Base-by-base conservation (phyloP, 2,329 filamentous ascomycete genomes). In the Shiraia sp. region DNA sequence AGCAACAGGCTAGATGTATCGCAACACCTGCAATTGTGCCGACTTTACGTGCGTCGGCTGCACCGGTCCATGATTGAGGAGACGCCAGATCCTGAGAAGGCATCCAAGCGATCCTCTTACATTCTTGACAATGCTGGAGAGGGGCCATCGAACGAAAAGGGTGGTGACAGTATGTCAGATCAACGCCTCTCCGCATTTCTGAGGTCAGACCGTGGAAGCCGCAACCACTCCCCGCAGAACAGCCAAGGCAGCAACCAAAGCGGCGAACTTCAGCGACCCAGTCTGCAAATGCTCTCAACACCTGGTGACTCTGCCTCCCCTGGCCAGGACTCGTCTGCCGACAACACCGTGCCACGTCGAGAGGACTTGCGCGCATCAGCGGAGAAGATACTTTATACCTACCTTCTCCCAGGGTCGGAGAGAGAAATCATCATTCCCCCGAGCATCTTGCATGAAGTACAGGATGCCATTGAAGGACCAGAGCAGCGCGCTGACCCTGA, bases 301-400 rank as follows among this genome's bases (percentile, higher is more conserved):
- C 63, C 63, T 2, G 48, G 53, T 17, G 65, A 68, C 42, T 67
- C 66, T 6, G 88, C 85, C 63, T 96, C 90, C 23, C 66, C 68
- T 13, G 63, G 64, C 23, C 65, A 68, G 31, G 51, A 63, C 27
- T 69, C 65, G 1, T 66, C 65, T 4, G 36, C 26, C 10, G 65
- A 66, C 27, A 63, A 64, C 36, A 59, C 58, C 10, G 59, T 63
- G 32, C 65, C 58, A 10, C 56, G 56, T 15, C 57, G 93, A 51
- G 83, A 90, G 49, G 93, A 99, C 63, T 90, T 99, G 56, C 83
- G 90, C 42, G 87, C 90, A 8, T 96, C 90, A 3, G 95, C 95
- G 0, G 93, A 97, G 74, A 96, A 96, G 79, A 96, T 99, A 36
- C 80, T 99, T n/a, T 99, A 96, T 73, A 97, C 92, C 1, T 99